A percentile compares a stretch with the other conserved stretches of the same genome.
phyloP scores from a whole-genome alignment of 352 stramenopile species.

The Thraustochytrium aureum region DNA sequence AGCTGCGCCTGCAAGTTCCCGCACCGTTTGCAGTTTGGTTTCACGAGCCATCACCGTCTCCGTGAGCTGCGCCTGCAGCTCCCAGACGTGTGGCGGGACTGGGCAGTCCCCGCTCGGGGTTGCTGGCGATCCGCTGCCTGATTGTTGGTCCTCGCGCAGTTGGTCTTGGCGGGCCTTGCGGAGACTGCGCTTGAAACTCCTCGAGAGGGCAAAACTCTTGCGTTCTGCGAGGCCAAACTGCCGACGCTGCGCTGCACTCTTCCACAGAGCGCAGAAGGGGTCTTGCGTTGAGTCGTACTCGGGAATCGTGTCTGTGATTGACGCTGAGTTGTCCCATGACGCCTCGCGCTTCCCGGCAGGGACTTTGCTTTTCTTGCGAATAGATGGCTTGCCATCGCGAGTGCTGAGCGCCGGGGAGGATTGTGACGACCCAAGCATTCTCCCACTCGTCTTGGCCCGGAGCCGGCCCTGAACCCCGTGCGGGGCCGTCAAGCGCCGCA shows the following conservation, averaged over 20 bases:
- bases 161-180: not conserved
- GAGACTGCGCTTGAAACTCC: not conserved
- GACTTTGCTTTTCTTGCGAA: no score
- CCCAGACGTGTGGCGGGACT: no score
- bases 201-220: not conserved
- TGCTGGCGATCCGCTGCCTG: not conserved
- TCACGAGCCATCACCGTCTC: not conserved
- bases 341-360: no score
- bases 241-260: not conserved
- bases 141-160: not conserved
- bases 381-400: no score
- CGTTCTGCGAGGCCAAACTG: not conserved
- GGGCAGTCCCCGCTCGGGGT: no score
- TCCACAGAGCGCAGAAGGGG: not conserved
- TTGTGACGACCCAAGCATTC: no score
- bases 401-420: no score
- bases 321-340: not conserved
- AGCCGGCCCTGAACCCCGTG: no score
- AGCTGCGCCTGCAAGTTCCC: not conserved
- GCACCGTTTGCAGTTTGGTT: not conserved
- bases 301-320: conserved; percentile 4
- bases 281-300: not conserved
- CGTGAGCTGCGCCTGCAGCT: not conserved
- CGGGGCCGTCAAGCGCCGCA: no score
- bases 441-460: no score